Evolutionary conservation across 805 yeast genomes (phyloP).

Genomic region (Candida germanica): DNA sequence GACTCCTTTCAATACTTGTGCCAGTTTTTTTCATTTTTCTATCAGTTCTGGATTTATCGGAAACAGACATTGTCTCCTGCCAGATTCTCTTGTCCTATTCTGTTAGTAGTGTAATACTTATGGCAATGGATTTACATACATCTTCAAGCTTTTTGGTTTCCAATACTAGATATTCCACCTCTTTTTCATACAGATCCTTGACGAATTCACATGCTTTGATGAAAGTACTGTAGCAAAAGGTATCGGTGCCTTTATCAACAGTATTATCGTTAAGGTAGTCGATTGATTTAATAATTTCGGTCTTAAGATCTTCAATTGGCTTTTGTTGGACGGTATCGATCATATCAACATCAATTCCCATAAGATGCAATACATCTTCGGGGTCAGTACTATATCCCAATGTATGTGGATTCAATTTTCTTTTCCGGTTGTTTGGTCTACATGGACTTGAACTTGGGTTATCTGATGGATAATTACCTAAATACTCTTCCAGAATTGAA

Average conservation of each 20-base stretch:
- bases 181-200: not conserved
- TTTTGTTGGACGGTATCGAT: not conserved
- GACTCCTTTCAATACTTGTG: too few species aligned
- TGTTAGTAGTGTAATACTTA: too few species aligned
- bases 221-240: not conserved
- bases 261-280: not conserved
- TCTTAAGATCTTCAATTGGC: not conserved
- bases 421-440: not conserved
- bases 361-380: not conserved
- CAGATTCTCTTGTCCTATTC: too few species aligned
- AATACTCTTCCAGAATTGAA: not conserved
- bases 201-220: not conserved
- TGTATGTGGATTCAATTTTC: not conserved
- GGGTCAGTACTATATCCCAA: not conserved
- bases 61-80: too few species aligned
- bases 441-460: slow-evolving; percentile 1
- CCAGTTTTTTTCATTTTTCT: too few species aligned
- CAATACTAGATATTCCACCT: not conserved
- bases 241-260: not conserved
- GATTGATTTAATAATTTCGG: not conserved
- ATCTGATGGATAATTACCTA: not conserved
- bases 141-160: not conserved
- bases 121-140: too few species aligned
- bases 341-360: not conserved
- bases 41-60: too few species aligned